These are phyloP conservation scores for Teratosphaeria viscida DNA, from an alignment of 2,329 filamentous ascomycete genomes.

Conservation along the genomic window DNA sequence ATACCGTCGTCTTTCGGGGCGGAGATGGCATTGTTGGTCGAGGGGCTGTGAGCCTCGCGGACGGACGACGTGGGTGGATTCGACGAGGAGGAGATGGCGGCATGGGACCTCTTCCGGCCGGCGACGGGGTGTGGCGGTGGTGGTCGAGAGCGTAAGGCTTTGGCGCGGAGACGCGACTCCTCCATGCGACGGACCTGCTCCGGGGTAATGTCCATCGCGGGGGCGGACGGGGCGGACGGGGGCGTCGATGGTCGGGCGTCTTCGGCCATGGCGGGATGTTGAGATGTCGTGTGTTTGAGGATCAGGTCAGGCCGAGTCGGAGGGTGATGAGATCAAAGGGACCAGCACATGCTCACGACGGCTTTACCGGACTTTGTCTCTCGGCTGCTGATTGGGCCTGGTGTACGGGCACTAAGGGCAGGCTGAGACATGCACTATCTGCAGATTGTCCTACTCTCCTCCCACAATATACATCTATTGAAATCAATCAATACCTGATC, in stretches of 20 bases:
- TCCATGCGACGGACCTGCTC: slow-evolving; percentile 58
- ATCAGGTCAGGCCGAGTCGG: not conserved
- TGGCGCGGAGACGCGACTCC: slow-evolving; percentile 77
- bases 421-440: not conserved
- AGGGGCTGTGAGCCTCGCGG: slow-evolving; percentile 53
- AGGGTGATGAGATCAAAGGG: not conserved
- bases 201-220: slow-evolving; percentile 42
- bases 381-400: not conserved
- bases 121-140: slow-evolving; percentile 48
- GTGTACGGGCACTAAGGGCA: not conserved
- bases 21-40: slow-evolving; percentile 21
- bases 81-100: slow-evolving; percentile 35
- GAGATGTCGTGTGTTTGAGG: not conserved
- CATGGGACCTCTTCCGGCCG: slow-evolving; percentile 63
- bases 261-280: slow-evolving; percentile 16
- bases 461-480: not conserved
- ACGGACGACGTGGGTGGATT: slow-evolving; percentile 42
- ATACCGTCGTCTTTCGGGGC: slow-evolving; percentile 43
- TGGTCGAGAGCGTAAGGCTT: slow-evolving; percentile 67
- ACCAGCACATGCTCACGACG: not conserved
- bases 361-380: not conserved
- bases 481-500: not conserved
- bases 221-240: slow-evolving; percentile 30
- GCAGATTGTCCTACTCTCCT: not conserved
- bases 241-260: slow-evolving; percentile 39